Base-by-base conservation (phyloP, 2,329 filamentous ascomycete genomes). In the Fusarium annulatum region DNA sequence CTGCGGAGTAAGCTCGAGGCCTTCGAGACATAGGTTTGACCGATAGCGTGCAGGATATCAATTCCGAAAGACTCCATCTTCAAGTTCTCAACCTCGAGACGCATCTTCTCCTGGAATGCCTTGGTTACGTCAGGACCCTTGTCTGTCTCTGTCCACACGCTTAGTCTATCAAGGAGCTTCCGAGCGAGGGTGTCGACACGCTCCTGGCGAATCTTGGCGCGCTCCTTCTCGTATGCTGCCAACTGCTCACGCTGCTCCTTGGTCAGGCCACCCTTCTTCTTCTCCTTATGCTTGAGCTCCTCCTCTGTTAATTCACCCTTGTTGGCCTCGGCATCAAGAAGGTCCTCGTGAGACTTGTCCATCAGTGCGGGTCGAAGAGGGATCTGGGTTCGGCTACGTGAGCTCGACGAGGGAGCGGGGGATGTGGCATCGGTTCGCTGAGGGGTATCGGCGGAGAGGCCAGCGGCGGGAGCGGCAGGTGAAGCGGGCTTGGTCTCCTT, bases 51-150 rank as follows among this genome's bases (percentile, higher is more conserved):
- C 55, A 98, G 87, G 76, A 98, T 98, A 73, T 99, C 96, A 46
- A 99, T 88, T 58, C 96, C 96, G 78, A 99, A 99, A 1, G 94
- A 97, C 85, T 99, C 96, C 94, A 99, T 99, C 88, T 98, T 99
- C 77, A 99, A 87, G 80, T 98, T 97, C 86, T 99, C 96, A 33
- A 97, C 94, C 84, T 99, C 96, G 45, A 98, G 90, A 45, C 92
- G 90, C 76, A 94, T 98, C 89, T 99, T 98, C 81, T 96, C 94
- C 81, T 95, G 92, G 86, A 98, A 99, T 0, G 96, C 94, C 65
- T 85, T 86, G 39, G 96, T 98, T 67, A 98, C 94, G 77, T 97
- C 95, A 19, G 84, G 71, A 51, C 92, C 90, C 85, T 96, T 97
- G 84, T 98, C 96, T 7, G 96, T 98, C 86, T 99, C 96, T 10